Evolutionary conservation across 2,329 filamentous ascomycete genomes (phyloP), one percentile per base, ranked within the genome.

Genomic region (Sporothrix euskadiensis): DNA sequence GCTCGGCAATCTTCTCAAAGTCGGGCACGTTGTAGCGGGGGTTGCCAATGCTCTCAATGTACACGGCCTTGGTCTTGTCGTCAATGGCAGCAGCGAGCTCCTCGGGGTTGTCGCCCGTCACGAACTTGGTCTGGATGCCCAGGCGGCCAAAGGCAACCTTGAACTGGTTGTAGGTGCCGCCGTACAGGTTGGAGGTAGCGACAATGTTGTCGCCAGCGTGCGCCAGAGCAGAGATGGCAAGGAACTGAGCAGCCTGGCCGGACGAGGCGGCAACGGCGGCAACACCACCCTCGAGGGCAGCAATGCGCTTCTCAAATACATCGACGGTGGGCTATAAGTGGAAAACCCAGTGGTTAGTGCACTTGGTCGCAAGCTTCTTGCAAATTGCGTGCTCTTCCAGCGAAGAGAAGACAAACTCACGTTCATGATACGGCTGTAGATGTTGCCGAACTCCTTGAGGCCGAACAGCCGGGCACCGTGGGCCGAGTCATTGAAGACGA

Each of bases 401-500:
- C 22, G 9, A 22, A 44, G 3, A 7, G 3, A 7, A 26, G 2
- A 35, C 35, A 30, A 22, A 72, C 73, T 65, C 73, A 75, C 71
- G 83, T 98, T 98, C 92, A 93, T 94, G 79, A 99, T 94, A 76
- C 96, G 93, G 82, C 91, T 96, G 87, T 99, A 99, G 82, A 98
- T 97, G 84, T 98, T 98, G 83, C 94, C 96, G 79, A 93, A 92
- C 84, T 98, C 94, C 85, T 98, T 97, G 82, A 99, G 92, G 80
- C 94, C 93, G 81, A 99, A 99, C 57, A 99, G 91, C 81, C 94
- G 91, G 73, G 96, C 96, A 75, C 94, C 96, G 80, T 98, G 96
- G 69, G 94, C 95, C 70, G 94, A 97, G 85, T 98, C 93, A 88
- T 98, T 92, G 88, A 99, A 99, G 71, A 89, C 90, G 83, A 86